A percentile compares a stretch with the other conserved stretches of the same genome.
Evolutionary conservation across 1,284 basidiomycete species (phyloP).

Genomic region (Thecaphora frezii): DNA sequence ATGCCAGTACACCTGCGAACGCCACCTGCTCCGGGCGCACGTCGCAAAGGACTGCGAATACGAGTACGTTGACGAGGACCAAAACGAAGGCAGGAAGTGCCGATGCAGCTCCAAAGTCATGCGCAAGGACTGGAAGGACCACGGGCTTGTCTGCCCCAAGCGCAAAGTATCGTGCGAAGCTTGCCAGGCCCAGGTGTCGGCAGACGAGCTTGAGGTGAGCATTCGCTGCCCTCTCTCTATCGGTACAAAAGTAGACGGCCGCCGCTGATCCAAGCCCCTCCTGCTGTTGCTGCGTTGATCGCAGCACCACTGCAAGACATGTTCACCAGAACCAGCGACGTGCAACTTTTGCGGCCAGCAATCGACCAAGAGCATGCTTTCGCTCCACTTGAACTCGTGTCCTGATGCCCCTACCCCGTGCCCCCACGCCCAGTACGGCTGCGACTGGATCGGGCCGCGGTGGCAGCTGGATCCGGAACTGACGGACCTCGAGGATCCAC

Average conservation of each 20-base stretch:
- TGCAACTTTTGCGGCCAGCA: slow-evolving; percentile 17
- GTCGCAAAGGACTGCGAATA: slow-evolving; percentile 29
- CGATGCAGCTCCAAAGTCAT: slow-evolving; percentile 40
- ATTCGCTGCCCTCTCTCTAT: not conserved
- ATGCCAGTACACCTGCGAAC: slow-evolving; percentile 32
- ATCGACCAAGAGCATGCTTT: slow-evolving; percentile 22
- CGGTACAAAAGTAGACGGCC: not conserved
- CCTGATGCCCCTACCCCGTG: slow-evolving; percentile 17
- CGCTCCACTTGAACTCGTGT: slow-evolving; percentile 23
- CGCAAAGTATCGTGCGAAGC: slow-evolving; percentile 17
- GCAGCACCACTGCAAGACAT: slow-evolving; percentile 9
- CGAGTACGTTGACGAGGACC: slow-evolving; percentile 31
- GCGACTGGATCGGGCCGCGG: slow-evolving; percentile 29
- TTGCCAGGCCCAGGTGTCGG: slow-evolving; percentile 11
- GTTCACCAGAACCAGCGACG: slow-evolving; percentile 20
- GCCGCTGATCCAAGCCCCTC: not conserved
- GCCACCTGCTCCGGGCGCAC: slow-evolving; percentile 28
- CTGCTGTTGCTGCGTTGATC: not conserved
- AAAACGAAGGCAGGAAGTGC: slow-evolving; percentile 22
- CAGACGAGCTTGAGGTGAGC: slow-evolving; percentile 20
- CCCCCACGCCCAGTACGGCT: slow-evolving; percentile 25
- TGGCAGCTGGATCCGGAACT: slow-evolving; percentile 10
- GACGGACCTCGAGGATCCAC: not conserved
- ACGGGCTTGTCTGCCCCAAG: slow-evolving; percentile 23
- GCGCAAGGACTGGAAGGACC: slow-evolving; percentile 40